Base-by-base conservation (phyloP, 805 yeast species). In the Teunomyces panamensis region DNA sequence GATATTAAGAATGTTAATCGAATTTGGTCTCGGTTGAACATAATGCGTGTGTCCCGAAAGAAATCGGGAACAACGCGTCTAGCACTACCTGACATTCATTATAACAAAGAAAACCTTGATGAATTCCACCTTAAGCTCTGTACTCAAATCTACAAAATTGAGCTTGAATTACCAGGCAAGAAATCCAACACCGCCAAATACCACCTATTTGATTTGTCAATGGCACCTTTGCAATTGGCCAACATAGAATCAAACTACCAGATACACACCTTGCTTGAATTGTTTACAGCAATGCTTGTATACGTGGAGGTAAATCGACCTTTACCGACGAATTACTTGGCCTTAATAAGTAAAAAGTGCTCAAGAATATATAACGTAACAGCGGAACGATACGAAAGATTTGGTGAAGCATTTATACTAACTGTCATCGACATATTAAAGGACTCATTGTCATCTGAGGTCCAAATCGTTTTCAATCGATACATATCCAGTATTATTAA, bases 371-470 rank as follows among this genome's bases (percentile, higher is more conserved):
- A 54, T 48, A 44, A 54, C 28, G 37, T 60, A 28, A 51, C 43
- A 3, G 32, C 34, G 2, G 9, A 35, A 1, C 26, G 51, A 17
- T 64, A 62, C 44, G 30, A 33, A 11, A 39, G 51, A 2, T 43
- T 64, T 17, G 64, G 66, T 2, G 61, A 63, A 42, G 54, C 52
- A 5, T 33, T 51, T 1, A 32, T 49, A 24, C 17, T 45, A n/a
- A 34, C 54, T 9, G 39, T 46, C 9, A 35, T 45, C 14, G 50
- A 49, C 1, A 42, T 24, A 33, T 30, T 24, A 20, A 42, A 36
- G 14, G 49, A 46, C 10, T 30, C 30, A 14, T 24, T 41, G 13
- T 20, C 41, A 5, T n/a, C 41, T 11, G 41, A 37, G 30, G 11
- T 37, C 9, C 54, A 50, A 30, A 32, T 45, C 5, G 17, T 30